These are phyloP conservation scores for Mycena capillaripes DNA, from an alignment of 768 basidiomycete species.

Conservation along the genomic window DNA sequence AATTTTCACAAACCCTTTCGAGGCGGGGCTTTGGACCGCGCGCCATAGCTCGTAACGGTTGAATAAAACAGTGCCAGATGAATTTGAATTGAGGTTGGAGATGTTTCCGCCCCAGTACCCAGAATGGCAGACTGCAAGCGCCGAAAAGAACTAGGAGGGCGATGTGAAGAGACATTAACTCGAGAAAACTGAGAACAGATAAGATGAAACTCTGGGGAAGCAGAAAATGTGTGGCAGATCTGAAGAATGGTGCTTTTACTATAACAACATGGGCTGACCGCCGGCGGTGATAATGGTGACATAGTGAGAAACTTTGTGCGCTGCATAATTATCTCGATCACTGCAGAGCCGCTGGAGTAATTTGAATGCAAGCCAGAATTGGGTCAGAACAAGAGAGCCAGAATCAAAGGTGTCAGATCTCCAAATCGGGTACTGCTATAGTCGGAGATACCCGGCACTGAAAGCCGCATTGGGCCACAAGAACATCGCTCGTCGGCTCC, in stretches of 20 bases:
- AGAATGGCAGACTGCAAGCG: background rate
- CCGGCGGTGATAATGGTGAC: too few relatives aligned
- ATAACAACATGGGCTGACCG: too few relatives aligned
- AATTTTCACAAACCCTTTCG: background rate
- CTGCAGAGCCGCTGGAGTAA: too few relatives aligned
- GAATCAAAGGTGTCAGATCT: too few relatives aligned
- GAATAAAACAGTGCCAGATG: background rate
- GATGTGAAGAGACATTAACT: background rate
- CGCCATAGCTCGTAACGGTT: background rate
- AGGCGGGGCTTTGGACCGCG: background rate
- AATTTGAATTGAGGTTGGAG: background rate
- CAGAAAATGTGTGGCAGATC: background rate
- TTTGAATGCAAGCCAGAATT: too few relatives aligned
- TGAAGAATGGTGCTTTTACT: background rate
- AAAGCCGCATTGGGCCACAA: too few relatives aligned
- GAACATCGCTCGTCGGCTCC: too few relatives aligned
- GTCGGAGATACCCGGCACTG: too few relatives aligned
- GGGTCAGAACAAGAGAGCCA: too few relatives aligned
- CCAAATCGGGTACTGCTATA: too few relatives aligned
- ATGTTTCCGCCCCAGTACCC: background rate
- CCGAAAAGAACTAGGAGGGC: background rate
- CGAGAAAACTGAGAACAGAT: background rate
- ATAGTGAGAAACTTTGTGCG: too few relatives aligned
- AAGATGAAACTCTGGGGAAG: background rate
- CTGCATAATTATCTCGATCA: too few relatives aligned